A percentile compares a stretch with the other conserved stretches of the same genome.
Conservation (phyloP, 1,284 basidiomycete species). For the Ustilago shanxiensis region DNA sequence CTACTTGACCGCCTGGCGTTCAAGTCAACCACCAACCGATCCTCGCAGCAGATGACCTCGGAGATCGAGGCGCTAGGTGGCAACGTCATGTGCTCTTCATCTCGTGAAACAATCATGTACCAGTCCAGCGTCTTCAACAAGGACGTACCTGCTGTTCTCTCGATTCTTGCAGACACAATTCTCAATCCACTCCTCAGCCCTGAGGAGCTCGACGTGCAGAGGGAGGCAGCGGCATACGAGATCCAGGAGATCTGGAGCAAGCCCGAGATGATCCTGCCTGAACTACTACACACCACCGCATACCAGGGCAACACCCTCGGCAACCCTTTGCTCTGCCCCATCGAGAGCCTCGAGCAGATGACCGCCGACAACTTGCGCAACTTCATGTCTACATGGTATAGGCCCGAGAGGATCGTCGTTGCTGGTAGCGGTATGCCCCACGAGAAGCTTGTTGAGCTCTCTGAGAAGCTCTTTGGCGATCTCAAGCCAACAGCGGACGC, state of each 20-base stretch:
- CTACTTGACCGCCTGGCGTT: constrained; percentile 95
- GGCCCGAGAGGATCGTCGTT: constrained; percentile 91
- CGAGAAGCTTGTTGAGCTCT: constrained; percentile 85
- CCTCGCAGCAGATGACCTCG: constrained; percentile 80
- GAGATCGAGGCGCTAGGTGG: constrained; percentile 89
- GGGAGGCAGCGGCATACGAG: constrained; percentile 92
- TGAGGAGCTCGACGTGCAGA: constrained; percentile 86
- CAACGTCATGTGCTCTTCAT: constrained; percentile 90
- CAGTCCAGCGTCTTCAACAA: constrained; percentile 94
- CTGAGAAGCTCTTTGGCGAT: constrained; percentile 84
- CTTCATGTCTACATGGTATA: constrained; percentile 86
- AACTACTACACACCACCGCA: constrained; percentile 87
- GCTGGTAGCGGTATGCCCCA: constrained; percentile 94
- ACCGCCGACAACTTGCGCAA: constrained; percentile 77
- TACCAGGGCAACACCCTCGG: constrained; percentile 85
- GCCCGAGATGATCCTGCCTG: constrained; percentile 95
- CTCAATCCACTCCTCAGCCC: constrained; percentile 81
- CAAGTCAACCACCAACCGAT: constrained; percentile 77
- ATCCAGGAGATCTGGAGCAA: constrained; percentile 87
- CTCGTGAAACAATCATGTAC: constrained; percentile 96
- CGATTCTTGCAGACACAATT: constrained; percentile 91
- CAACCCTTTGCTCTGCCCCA: constrained; percentile 88
- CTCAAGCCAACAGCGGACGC: constrained; percentile 57
- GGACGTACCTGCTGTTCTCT: constrained; percentile 83
- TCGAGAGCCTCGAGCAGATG: constrained; percentile 82